These are phyloP conservation scores for Rhizodiscina lignyota DNA, from an alignment of 495 filamentous ascomycete species.

Conservation along the genomic window DNA sequence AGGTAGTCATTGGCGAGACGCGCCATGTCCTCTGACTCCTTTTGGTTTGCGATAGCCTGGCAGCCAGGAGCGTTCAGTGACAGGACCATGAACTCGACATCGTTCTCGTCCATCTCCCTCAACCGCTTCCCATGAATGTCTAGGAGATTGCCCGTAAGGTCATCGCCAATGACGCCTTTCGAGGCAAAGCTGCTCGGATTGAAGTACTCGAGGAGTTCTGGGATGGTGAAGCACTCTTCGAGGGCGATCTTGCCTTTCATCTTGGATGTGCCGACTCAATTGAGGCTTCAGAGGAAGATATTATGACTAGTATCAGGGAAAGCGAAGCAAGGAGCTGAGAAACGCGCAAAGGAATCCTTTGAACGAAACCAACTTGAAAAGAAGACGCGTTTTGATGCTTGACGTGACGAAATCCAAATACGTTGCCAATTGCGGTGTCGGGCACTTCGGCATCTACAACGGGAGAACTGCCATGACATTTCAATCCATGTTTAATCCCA, in stretches of 20 bases:
- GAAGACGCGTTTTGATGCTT: too few species aligned
- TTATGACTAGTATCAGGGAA: too few species aligned
- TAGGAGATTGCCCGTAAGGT: conserved; percentile 3
- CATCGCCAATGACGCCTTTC: conserved; percentile 8
- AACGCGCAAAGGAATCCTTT: too few species aligned
- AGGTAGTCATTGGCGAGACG: conserved; percentile 42
- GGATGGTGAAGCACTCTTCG: conserved; percentile 8
- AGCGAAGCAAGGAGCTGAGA: too few species aligned
- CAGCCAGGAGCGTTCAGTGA: conserved; percentile 38
- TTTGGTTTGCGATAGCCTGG: conserved; percentile 32
- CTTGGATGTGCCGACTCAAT: conserved; percentile 2
- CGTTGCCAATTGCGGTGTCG: too few species aligned
- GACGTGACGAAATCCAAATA: too few species aligned
- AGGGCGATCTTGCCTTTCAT: conserved; percentile 10
- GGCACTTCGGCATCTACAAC: too few species aligned
- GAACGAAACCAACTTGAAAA: too few species aligned
- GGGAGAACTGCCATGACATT: too few species aligned
- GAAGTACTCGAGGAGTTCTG: conserved; percentile 6
- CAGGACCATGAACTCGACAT: conserved; percentile 43
- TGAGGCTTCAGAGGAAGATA: too few species aligned
- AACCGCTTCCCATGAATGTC: conserved; percentile 35
- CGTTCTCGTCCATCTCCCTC: conserved; percentile 36
- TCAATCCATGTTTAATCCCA: too few species aligned
- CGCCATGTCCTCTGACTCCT: conserved; percentile 23
- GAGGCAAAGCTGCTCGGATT: conserved; percentile 3